These are phyloP conservation scores for Myrica gale DNA, from an alignment of 306 rosid genomes.

Conservation along the genomic window DNA sequence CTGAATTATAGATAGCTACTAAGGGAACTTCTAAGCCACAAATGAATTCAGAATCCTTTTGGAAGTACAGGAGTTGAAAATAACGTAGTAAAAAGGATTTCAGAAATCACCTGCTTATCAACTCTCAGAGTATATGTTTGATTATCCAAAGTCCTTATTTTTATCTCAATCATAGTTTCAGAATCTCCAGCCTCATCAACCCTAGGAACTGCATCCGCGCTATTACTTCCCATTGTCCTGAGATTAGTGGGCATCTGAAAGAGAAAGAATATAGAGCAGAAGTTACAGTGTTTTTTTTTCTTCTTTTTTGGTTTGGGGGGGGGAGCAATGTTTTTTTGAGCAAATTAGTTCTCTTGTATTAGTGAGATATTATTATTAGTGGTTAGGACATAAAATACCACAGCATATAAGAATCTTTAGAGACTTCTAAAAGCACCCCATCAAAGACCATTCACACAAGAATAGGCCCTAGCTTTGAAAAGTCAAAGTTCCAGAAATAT, in stretches of 20 bases:
- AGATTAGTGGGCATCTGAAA: conserved; percentile 34
- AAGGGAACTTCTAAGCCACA: not conserved
- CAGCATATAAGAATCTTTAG: not conserved
- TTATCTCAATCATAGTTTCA: conserved; percentile 83
- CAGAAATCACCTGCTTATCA: conserved; percentile 78
- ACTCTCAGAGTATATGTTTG: conserved; percentile 89
- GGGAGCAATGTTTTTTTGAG: not conserved
- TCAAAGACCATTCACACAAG: not conserved
- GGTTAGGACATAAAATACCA: not conserved
- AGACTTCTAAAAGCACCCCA: not conserved
- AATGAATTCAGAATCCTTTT: not conserved
- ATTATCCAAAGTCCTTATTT: conserved; percentile 89
- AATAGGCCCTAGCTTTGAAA: not conserved
- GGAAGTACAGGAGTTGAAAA: too few species aligned
- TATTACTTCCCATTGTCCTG: conserved; percentile 70
- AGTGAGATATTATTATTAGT: not conserved
- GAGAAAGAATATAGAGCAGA: conserved; percentile 13
- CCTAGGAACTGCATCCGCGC: conserved; percentile 36
- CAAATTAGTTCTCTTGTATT: not conserved
- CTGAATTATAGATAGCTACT: not conserved
- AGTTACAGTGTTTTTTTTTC: conserved; percentile 2
- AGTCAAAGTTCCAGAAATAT: not conserved
- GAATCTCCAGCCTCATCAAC: conserved; percentile 48
- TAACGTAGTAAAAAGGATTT: not conserved
- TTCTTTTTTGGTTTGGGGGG: conserved; percentile 11